Percentiles rank a stretch among this genome's conserved stretches.
phyloP scores from a whole-genome alignment of 768 basidiomycete species.

The Agrocybe chaxingu region DNA sequence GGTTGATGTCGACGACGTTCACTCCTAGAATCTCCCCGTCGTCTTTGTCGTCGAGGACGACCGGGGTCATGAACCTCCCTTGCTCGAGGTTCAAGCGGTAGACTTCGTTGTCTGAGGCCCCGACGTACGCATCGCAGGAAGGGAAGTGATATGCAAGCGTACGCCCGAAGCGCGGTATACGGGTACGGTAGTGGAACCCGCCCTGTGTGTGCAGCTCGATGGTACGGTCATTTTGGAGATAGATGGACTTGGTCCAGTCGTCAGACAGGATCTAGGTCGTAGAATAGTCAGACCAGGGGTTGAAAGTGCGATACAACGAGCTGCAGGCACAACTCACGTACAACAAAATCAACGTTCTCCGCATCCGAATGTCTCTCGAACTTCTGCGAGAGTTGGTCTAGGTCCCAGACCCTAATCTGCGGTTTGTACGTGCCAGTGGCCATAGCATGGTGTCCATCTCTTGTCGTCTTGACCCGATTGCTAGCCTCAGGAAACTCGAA shows the following conservation, averaged over 20 bases:
- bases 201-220: conserved; percentile 93
- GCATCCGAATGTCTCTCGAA: conserved; percentile 95
- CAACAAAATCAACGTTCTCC: conserved; percentile 97
- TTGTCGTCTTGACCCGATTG: conserved; percentile 84
- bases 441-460: conserved; percentile 89
- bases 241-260: conserved; percentile 98
- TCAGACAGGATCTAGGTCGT: conserved; percentile 79
- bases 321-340: conserved; percentile 55
- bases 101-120: conserved; percentile 82
- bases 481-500: conserved; percentile 98
- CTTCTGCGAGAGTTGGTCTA: conserved; percentile 88
- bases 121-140: conserved; percentile 86
- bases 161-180: conserved; percentile 94
- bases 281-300: conserved; percentile 1
- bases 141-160: conserved; percentile 91
- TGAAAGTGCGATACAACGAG: conserved; percentile 1
- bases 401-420: conserved; percentile 93
- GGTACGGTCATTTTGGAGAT: conserved; percentile 94
- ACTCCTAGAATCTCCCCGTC: conserved; percentile 72
- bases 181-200: conserved; percentile 87
- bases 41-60: conserved; percentile 51
- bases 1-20: conserved; percentile 90
- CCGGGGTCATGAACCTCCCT: conserved; percentile 86
- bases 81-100: conserved; percentile 95
- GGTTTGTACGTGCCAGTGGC: conserved; percentile 99